Evolutionary conservation across 495 filamentous ascomycete genomes (phyloP), one percentile per base, ranked within the genome.

Genomic region (Xylaria telfairii): DNA sequence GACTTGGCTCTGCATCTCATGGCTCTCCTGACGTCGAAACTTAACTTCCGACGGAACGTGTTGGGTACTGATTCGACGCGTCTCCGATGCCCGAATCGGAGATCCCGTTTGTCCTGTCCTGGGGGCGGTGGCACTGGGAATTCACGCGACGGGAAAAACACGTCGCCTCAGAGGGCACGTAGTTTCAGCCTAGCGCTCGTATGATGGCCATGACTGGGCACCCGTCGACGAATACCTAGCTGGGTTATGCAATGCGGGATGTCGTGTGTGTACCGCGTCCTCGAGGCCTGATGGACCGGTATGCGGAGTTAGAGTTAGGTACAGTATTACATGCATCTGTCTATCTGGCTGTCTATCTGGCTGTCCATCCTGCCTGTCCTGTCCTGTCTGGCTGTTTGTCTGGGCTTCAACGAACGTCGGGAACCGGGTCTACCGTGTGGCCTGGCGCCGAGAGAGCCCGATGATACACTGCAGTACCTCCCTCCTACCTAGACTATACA

Each of bases 61-160:
- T 39, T 63, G 67, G 17, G 57, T 30, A 63, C 44, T 63, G 67
- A 69, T 69, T 69, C 59, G 67, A 32, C 67, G 26, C 32, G 64
- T 66, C 64, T 42, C 64, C 64, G 47, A 54, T 30, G 46, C 28
- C 64, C 64, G 64, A 66, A 66, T 66, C 64, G 64, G 64, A 66
- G 24, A 53, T 34, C 64, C 28, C 19, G 28, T 24, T 5, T 47
- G 46, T 34, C 56, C 19, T 59, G 56, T 37, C 56, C 28, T 59
- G 30, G 32, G n/a, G n/a, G n/a, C n/a, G n/a, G n/a, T n/a, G n/a
- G n/a, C 54, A 19, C 54, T 37, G 34, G 34, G 8, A 30, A 41
- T 51, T 49, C 42, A 51, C 62, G 62, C 62, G 62, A 28, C 42
- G 62, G 26, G 41, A 19, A 4, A 39, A 53, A 66, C 64, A 66